Evolutionary conservation across 202 grass and related monocot genomes (phyloP), one percentile per base, ranked within the genome.

Genomic region (Musa balbisiana): DNA sequence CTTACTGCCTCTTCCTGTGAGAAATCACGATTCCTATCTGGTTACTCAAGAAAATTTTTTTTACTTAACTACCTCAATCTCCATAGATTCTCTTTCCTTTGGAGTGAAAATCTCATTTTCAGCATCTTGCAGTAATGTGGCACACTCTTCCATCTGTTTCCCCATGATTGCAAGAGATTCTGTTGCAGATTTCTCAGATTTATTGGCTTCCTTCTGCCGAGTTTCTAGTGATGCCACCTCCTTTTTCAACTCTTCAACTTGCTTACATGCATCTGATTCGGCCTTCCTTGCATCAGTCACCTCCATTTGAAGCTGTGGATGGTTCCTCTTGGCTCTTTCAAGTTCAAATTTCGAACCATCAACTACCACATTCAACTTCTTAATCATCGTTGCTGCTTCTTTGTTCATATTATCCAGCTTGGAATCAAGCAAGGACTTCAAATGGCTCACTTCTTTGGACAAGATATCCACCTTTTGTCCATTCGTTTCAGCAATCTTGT

Each of bases 91-190:
- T 68, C 67, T 87, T 90, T 67, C 80, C 74, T 54, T 83, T 73
- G 84, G 79, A 65, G 76, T 20, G 73, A 64, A 64, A 73, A 83
- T 62, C 72, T 90, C 78, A 22, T 74, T 72, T 76, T 93, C 83
- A 86, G 75, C 87, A 19, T 87, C 87, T 6, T 52, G 58, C 14
- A 90, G 75, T 76, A 83, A 82, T 52, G 78, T 55, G 64, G 33
- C 84, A 67, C 84, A 77, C 81, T 86, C 64, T 86, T 86, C 87
- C 79, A 96, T 70, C 56, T 92, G 83, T 74, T 89, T 81, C 65
- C 87, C 82, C 2, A 76, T 77, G 3, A 80, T 87, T 74, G 86
- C 80, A 24, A 92, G 76, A 55, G 89, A 89, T 15, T 87, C 76
- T 0, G 74, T 72, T 81, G 88, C 23, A 23, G 23, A 23, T 23